phyloP scores from a whole-genome alignment of 805 yeast species.

The Kazachstania viticola region DNA sequence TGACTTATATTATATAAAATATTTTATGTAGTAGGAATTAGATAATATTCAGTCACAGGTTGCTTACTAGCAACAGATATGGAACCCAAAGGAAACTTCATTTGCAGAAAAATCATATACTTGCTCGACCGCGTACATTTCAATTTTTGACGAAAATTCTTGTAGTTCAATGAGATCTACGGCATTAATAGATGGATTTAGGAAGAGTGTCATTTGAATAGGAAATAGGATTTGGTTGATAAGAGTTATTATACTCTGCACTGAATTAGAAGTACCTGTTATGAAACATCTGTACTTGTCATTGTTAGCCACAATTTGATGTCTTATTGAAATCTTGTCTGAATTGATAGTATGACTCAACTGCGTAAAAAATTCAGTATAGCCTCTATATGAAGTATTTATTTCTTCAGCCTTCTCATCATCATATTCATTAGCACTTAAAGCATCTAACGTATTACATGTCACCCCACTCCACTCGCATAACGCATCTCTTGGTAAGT shows the following conservation, averaged over 20 bases:
- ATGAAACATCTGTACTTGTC: constrained; percentile 5
- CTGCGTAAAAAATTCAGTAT: no score
- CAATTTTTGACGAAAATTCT: constrained; percentile 11
- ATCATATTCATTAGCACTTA: constrained; percentile 34
- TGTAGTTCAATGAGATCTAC: neutral
- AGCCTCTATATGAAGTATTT: no score
- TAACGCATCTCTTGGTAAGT: constrained; percentile 50
- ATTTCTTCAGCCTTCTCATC: constrained; percentile 19
- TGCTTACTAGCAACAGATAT: no score
- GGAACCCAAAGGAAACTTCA: constrained; percentile 12
- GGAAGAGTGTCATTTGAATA: constrained; percentile 14
- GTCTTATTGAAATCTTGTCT: no score
- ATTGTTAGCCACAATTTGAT: neutral
- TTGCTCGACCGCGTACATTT: constrained; percentile 17
- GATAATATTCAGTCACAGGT: no score
- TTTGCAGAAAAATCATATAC: constrained; percentile 18
- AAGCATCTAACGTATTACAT: constrained; percentile 27
- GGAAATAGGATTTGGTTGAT: neutral
- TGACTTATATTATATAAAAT: no score
- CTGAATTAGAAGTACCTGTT: constrained; percentile 13
- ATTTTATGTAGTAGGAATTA: no score
- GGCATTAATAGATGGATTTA: constrained; percentile 3
- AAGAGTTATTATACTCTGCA: constrained; percentile 3
- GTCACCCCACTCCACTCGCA: constrained; percentile 70
- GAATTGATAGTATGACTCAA: neutral